A percentile compares a stretch with the other conserved stretches of the same genome.
These are phyloP conservation scores for Deinandra increscens DNA, from an alignment of 129 eudicot genomes.

Conservation along the genomic window DNA sequence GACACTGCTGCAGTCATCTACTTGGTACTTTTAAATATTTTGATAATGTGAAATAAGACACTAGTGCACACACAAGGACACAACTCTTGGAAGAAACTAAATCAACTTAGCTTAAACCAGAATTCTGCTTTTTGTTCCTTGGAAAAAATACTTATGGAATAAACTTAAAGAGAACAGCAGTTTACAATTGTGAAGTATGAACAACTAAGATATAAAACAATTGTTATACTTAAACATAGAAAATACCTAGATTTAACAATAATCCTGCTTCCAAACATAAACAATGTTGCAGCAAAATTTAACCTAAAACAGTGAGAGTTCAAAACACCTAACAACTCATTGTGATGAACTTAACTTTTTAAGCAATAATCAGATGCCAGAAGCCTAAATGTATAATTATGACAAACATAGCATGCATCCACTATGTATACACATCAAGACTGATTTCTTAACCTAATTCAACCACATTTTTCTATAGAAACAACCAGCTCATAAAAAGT, in stretches of 20 bases:
- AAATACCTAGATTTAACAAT: neutral
- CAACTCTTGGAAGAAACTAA: neutral
- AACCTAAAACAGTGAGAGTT: conserved; percentile 12
- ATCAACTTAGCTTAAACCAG: neutral
- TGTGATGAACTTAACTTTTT: neutral
- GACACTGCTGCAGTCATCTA: too few relatives aligned
- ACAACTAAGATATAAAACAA: too few relatives aligned
- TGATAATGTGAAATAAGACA: neutral
- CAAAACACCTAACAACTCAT: neutral
- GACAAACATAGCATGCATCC: neutral
- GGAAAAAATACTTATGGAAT: neutral
- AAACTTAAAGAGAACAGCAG: neutral
- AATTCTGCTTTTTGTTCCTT: conserved; percentile 3
- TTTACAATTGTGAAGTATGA: neutral
- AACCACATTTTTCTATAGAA: neutral
- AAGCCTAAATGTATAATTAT: neutral
- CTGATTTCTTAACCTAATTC: neutral
- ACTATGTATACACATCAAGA: neutral
- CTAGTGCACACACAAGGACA: neutral
- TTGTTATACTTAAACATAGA: neutral
- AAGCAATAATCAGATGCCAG: neutral
- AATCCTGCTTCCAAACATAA: conserved; percentile 6
- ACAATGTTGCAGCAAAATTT: neutral
- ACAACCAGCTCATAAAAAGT: neutral
- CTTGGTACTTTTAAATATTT: too few relatives aligned